These are phyloP conservation scores for Colletotrichum magnum DNA, from an alignment of 2,329 filamentous ascomycete species.

Conservation along the genomic window DNA sequence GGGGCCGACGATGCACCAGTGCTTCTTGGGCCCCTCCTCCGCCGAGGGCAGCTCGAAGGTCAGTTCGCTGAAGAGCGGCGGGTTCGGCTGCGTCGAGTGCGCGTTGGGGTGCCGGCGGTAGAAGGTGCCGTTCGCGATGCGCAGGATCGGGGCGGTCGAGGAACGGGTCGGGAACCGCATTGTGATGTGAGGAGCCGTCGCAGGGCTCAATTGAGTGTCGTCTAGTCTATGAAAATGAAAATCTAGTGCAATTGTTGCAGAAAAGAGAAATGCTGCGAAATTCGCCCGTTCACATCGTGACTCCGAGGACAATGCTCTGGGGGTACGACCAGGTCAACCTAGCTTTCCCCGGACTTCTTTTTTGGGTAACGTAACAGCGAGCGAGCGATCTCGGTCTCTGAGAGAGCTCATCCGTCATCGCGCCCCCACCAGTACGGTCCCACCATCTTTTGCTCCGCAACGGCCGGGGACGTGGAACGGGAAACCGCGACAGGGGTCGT, in stretches of 20 bases:
- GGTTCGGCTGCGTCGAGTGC: conserved; percentile 68
- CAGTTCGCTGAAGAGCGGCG: conserved; percentile 80
- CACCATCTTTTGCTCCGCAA: conserved; percentile 10
- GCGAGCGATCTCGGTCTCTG: conserved; percentile 35
- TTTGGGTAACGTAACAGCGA: conserved; percentile 25
- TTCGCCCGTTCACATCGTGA: background rate
- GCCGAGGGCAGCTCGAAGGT: conserved; percentile 78
- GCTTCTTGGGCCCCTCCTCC: conserved; percentile 61
- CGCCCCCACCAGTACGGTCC: conserved; percentile 3
- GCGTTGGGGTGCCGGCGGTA: conserved; percentile 79
- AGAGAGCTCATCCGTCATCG: conserved; percentile 32
- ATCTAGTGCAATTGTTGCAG: too few species aligned
- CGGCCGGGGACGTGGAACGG: conserved; percentile 24
- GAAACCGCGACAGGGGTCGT: conserved; percentile 21
- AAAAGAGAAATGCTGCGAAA: background rate
- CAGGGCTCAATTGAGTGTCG: background rate
- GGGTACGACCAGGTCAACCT: background rate
- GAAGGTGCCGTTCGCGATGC: conserved; percentile 85
- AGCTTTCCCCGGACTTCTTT: conserved; percentile 37
- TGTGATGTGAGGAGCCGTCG: background rate
- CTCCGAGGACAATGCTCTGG: background rate
- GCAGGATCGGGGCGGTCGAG: conserved; percentile 70
- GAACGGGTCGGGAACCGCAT: conserved; percentile 34
- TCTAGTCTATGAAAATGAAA: too few species aligned
- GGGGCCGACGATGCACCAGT: conserved; percentile 89